Conservation (phyloP, 1,284 basidiomycete genomes). For the Tranzscheliella williamsii region DNA sequence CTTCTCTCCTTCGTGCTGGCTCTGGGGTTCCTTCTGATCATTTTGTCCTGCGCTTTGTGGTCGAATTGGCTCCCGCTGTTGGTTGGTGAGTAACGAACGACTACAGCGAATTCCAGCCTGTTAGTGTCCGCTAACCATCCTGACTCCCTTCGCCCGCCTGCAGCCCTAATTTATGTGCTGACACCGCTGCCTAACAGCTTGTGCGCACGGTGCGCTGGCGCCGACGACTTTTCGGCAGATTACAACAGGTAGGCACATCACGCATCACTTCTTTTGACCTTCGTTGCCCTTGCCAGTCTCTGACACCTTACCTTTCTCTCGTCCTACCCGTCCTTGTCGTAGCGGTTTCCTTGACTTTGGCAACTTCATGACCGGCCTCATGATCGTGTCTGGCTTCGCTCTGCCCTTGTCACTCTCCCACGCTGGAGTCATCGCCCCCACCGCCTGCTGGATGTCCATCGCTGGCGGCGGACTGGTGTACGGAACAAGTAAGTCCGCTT, state of each 20-base stretch:
- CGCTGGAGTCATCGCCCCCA: slow-evolving; percentile 80
- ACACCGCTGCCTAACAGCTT: slow-evolving; percentile 94
- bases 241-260: slow-evolving; percentile 64
- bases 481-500: slow-evolving; percentile 83
- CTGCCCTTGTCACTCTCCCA: slow-evolving; percentile 90
- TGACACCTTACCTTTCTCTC: too few species aligned
- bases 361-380: slow-evolving; percentile 85
- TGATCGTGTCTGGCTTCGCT: slow-evolving; percentile 88
- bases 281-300: too few species aligned
- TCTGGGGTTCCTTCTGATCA: slow-evolving; percentile 93
- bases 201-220: slow-evolving; percentile 65
- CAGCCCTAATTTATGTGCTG: slow-evolving; percentile 90
- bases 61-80: slow-evolving; percentile 95
- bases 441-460: slow-evolving; percentile 91
- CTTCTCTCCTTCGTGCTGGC: slow-evolving; percentile 84
- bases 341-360: slow-evolving; percentile 76
- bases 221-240: slow-evolving; percentile 66
- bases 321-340: too few species aligned
- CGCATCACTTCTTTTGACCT: too few species aligned
- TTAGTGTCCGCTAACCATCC: background rate
- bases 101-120: background rate
- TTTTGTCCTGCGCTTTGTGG: slow-evolving; percentile 95
- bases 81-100: slow-evolving; percentile 75
- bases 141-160: background rate
- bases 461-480: slow-evolving; percentile 92